Conservation (phyloP, 2,329 filamentous ascomycete species). For the Aspergillus chevalieri region DNA sequence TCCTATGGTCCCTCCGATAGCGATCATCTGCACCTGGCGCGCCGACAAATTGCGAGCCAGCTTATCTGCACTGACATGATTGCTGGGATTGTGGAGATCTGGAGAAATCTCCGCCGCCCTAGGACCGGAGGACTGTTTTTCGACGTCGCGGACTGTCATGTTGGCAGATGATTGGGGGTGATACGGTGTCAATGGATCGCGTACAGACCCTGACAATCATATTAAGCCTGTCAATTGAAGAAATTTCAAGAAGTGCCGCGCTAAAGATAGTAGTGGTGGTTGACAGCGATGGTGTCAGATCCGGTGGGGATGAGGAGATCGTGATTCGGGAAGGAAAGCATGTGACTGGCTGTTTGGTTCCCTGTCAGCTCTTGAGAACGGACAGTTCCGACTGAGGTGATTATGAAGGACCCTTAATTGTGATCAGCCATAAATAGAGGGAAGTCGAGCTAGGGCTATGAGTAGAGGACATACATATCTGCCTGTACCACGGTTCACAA, state of each 20-base stretch:
- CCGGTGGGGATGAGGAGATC: neutral
- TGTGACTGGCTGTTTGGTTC: neutral
- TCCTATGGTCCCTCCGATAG: constrained; percentile 42
- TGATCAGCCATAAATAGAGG: too few species aligned
- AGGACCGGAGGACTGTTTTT: constrained; percentile 12
- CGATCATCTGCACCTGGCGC: constrained; percentile 64
- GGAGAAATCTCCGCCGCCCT: constrained; percentile 10
- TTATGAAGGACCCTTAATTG: too few species aligned
- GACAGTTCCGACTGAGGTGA: neutral
- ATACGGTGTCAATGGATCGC: neutral
- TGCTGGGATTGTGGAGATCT: constrained; percentile 8
- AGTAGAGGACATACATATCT: too few species aligned
- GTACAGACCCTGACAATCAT: too few species aligned
- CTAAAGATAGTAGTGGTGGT: neutral
- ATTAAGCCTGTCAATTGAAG: too few species aligned
- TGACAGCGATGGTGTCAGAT: neutral
- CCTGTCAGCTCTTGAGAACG: neutral
- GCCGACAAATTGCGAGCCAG: constrained; percentile 52
- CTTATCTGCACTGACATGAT: constrained; percentile 36
- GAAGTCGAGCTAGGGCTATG: too few species aligned
- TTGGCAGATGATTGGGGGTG: neutral
- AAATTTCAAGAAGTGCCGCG: too few species aligned
- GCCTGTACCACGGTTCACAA: too few species aligned
- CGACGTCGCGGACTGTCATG: constrained; percentile 13
- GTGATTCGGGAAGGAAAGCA: neutral